Conservation (phyloP, 2,329 filamentous ascomycete species). For the Sporothrix euskadiensis region DNA sequence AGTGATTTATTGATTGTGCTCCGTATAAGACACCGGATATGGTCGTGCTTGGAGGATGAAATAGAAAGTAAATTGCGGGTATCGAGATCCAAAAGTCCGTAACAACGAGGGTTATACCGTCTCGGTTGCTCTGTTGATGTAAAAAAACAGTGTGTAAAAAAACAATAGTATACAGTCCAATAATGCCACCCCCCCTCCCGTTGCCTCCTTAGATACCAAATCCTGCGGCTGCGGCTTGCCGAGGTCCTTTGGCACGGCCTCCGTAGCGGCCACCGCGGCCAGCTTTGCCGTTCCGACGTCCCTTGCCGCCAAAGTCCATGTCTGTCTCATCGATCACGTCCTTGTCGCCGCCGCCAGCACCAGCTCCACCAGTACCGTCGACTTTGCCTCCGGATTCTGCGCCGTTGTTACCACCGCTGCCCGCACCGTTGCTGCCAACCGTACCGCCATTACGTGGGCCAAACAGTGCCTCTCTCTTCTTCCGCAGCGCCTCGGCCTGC, state of each 20-base stretch:
- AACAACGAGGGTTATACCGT: background rate
- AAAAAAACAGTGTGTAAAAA: background rate
- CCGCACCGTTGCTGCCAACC: conserved; percentile 34
- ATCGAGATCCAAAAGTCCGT: conserved; percentile 7
- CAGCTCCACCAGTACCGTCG: background rate
- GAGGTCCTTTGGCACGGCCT: background rate
- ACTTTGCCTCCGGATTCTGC: background rate
- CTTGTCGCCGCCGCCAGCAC: conserved; percentile 17
- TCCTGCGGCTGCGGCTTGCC: conserved; percentile 29
- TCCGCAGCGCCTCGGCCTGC: conserved; percentile 50
- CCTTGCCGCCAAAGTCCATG: conserved; percentile 17
- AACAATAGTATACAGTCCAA: background rate
- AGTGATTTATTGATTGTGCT: background rate
- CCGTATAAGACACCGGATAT: too few species aligned
- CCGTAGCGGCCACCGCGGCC: conserved; percentile 26
- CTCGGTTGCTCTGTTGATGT: background rate
- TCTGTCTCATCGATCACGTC: conserved; percentile 35
- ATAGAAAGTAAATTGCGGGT: conserved; percentile 13
- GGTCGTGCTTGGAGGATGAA: background rate
- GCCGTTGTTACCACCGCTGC: background rate
- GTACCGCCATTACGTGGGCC: conserved; percentile 38
- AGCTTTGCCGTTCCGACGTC: conserved; percentile 12
- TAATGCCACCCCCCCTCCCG: background rate
- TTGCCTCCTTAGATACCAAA: conserved; percentile 31
- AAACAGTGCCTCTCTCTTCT: conserved; percentile 53